Percentiles rank a stretch among this genome's conserved stretches.
These are phyloP conservation scores for Avena insularis DNA, from an alignment of 176 grass and related monocot species.

Conservation along the genomic window DNA sequence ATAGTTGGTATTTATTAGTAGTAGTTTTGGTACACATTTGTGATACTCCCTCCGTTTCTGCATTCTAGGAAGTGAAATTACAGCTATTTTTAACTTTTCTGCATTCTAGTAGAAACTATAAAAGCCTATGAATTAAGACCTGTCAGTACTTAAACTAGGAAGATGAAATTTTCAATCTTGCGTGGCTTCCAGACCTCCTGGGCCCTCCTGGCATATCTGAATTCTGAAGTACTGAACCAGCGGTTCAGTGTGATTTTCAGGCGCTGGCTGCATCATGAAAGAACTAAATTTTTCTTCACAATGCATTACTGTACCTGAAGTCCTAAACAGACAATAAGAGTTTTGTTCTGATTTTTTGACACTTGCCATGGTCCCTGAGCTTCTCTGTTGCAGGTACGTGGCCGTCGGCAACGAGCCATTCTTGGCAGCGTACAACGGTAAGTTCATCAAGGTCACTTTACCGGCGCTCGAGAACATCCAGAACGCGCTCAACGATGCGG, in stretches of 20 bases:
- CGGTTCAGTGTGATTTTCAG: background rate
- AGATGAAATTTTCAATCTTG: background rate
- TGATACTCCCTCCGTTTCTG: background rate
- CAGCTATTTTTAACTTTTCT: background rate
- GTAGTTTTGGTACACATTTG: background rate
- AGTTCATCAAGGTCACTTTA: conserved; percentile 63
- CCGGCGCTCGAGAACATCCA: conserved; percentile 72
- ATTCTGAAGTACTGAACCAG: background rate
- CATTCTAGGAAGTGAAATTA: too few species aligned
- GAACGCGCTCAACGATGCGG: conserved; percentile 65
- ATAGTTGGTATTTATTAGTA: background rate
- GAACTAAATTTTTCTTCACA: background rate
- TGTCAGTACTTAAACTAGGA: too few species aligned
- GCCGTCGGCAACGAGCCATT: conserved; percentile 82
- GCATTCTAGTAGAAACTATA: background rate
- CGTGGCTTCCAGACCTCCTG: background rate
- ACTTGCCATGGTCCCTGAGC: background rate
- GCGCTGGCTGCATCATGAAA: background rate
- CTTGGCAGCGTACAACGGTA: conserved; percentile 55
- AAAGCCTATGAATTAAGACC: too few species aligned
- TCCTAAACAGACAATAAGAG: background rate
- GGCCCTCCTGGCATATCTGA: background rate
- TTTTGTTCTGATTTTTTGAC: background rate
- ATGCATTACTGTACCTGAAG: background rate
- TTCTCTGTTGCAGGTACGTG: conserved; percentile 55